These are phyloP conservation scores for Neurospora africana DNA, from an alignment of 495 filamentous ascomycete species.

Conservation along the genomic window DNA sequence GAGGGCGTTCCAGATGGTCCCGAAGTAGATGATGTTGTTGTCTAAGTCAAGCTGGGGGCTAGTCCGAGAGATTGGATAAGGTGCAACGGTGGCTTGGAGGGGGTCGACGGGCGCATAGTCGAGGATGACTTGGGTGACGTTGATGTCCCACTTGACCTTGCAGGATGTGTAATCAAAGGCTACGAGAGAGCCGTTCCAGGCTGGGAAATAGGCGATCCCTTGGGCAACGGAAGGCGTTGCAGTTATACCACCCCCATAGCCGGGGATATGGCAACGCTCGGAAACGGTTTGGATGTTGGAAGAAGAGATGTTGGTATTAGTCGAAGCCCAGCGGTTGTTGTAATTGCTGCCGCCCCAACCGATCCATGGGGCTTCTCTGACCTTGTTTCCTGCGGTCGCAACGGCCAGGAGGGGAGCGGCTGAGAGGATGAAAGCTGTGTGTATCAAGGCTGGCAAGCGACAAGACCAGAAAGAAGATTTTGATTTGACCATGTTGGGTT, in stretches of 20 bases:
- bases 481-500: neutral
- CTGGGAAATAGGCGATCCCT: constrained; percentile 26
- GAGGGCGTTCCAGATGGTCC: constrained; percentile 24
- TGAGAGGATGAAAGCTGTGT: neutral
- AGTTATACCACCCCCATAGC: constrained; percentile 17
- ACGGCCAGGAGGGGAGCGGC: neutral
- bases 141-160: constrained; percentile 22
- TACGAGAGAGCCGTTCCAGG: constrained; percentile 26
- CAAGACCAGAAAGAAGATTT: neutral
- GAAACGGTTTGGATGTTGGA: constrained; percentile 8
- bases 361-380: neutral
- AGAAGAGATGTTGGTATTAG: constrained; percentile 12
- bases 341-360: constrained; percentile 4
- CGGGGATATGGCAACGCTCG: constrained; percentile 9
- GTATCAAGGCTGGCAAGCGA: neutral
- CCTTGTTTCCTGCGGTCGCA: neutral
- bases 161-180: constrained; percentile 26
- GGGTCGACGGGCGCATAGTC: constrained; percentile 9
- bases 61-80: constrained; percentile 12
- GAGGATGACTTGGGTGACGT: constrained; percentile 19
- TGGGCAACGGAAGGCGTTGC: constrained; percentile 19
- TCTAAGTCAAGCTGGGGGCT: constrained; percentile 20
- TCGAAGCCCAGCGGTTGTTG: constrained; percentile 22
- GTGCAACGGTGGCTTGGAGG: constrained; percentile 4
- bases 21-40: constrained; percentile 23